Percentiles rank a stretch among this genome's conserved stretches.
phyloP scores from a whole-genome alignment of 148 eudicot species.

The Arctostaphylos glauca region DNA sequence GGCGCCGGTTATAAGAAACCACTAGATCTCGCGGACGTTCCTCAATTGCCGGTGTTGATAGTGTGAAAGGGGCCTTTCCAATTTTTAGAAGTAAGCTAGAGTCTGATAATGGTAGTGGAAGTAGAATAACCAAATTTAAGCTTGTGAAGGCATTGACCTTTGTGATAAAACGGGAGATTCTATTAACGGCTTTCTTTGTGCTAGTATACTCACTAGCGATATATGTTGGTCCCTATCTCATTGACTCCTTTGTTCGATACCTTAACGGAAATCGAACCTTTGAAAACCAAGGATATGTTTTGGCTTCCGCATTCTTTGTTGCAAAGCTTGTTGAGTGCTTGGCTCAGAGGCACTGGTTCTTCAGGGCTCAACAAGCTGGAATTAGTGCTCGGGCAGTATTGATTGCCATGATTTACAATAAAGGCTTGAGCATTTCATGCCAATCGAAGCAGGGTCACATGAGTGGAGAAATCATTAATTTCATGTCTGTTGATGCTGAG shows the following conservation, averaged over 20 bases:
- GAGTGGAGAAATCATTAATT: constrained; percentile 62
- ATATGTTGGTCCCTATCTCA: constrained; percentile 50
- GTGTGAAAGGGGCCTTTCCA: constrained; percentile 39
- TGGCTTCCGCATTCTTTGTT: constrained; percentile 38
- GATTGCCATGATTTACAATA: constrained; percentile 46
- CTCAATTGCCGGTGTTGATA: constrained; percentile 41
- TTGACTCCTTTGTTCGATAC: constrained; percentile 51
- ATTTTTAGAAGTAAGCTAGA: constrained; percentile 36
- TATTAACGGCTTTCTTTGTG: constrained; percentile 35
- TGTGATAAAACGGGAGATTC: constrained; percentile 36
- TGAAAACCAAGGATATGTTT: constrained; percentile 34
- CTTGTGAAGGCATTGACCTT: constrained; percentile 43
- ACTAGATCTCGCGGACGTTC: constrained; percentile 59
- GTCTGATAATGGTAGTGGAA: constrained; percentile 16
- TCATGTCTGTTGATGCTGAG: constrained; percentile 60
- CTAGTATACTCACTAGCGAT: constrained; percentile 34
- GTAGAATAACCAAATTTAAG: constrained; percentile 35
- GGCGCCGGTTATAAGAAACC: constrained; percentile 45
- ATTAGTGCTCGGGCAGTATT: constrained; percentile 43
- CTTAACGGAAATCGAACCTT: constrained; percentile 39
- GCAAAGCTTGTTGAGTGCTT: constrained; percentile 55
- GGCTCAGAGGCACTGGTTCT: constrained; percentile 47
- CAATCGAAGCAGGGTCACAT: constrained; percentile 52
- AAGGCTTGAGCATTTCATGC: constrained; percentile 48
- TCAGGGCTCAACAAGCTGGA: constrained; percentile 37